A percentile compares a stretch with the other conserved stretches of the same genome.
Conservation (phyloP, 2,329 filamentous ascomycete genomes). For the Canariomyces notabilis region DNA sequence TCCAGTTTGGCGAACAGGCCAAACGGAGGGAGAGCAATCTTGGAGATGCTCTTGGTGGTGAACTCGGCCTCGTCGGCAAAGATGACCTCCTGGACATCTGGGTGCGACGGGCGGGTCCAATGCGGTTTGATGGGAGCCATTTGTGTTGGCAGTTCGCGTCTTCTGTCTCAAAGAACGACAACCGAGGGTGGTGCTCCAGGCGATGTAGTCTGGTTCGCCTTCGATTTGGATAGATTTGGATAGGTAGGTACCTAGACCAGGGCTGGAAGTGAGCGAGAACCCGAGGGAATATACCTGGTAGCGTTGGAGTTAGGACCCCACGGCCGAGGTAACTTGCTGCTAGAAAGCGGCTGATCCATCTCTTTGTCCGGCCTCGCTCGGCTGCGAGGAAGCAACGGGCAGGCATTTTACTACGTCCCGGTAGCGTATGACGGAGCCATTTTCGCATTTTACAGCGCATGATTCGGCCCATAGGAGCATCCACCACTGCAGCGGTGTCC, state of each 20-base stretch:
- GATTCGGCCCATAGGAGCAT: neutral
- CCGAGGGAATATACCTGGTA: neutral
- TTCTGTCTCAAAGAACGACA: slow-evolving; percentile 3
- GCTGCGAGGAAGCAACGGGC: slow-evolving; percentile 8
- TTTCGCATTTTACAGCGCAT: too few species aligned
- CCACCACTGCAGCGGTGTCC: neutral
- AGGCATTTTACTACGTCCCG: too few species aligned
- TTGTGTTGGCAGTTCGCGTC: slow-evolving; percentile 2
- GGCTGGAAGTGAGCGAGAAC: neutral
- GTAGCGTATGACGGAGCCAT: too few species aligned
- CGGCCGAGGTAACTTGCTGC: too few species aligned
- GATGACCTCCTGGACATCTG: slow-evolving; percentile 52
- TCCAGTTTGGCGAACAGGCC: slow-evolving; percentile 61
- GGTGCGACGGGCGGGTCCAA: slow-evolving; percentile 59
- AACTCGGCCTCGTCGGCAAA: slow-evolving; percentile 49
- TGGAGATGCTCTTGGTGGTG: slow-evolving; percentile 56
- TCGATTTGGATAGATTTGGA: neutral
- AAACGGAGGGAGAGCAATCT: slow-evolving; percentile 53
- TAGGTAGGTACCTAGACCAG: neutral
- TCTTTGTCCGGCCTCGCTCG: slow-evolving; percentile 14
- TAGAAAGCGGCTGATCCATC: too few species aligned
- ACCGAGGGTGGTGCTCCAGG: neutral
- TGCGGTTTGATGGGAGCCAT: slow-evolving; percentile 50
- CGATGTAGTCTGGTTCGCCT: neutral
- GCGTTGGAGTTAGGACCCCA: too few species aligned